Percentiles rank a stretch among this genome's conserved stretches.
Evolutionary conservation across 768 basidiomycete species (phyloP).

Genomic region (Hypsizygus marmoreus): DNA sequence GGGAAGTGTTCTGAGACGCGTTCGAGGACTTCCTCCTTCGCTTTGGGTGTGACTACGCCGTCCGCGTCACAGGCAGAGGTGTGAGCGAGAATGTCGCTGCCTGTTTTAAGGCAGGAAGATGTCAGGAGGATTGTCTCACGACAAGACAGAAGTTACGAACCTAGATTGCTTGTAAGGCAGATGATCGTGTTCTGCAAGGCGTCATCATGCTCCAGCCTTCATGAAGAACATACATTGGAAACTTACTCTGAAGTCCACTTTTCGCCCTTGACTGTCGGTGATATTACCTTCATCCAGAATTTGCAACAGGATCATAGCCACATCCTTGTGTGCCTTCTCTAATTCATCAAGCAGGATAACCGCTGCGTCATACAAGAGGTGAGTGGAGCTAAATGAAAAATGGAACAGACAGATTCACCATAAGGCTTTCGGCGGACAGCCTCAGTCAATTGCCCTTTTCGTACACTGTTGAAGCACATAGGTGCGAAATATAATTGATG

Average conservation of each 20-base stretch:
- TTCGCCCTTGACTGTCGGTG: conserved; percentile 90
- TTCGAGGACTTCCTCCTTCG: conserved; percentile 68
- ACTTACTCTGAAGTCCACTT: conserved; percentile 83
- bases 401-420: conserved; percentile 41
- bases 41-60: conserved; percentile 65
- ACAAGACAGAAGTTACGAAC: conserved; percentile 31
- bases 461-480: neutral
- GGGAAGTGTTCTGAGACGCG: conserved; percentile 82
- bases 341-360: conserved; percentile 85
- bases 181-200: conserved; percentile 79
- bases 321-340: conserved; percentile 95
- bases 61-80: conserved; percentile 58
- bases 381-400: neutral
- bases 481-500: neutral
- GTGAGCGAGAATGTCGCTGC: conserved; percentile 74
- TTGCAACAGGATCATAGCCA: conserved; percentile 87
- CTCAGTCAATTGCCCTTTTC: conserved; percentile 77
- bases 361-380: conserved; percentile 35
- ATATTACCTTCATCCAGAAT: conserved; percentile 89
- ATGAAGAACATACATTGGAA: neutral
- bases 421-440: conserved; percentile 91
- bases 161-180: conserved; percentile 87
- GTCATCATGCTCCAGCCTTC: neutral
- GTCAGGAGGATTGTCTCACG: neutral
- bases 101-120: conserved; percentile 20